Conservation (phyloP, 179 eudicot genomes). For the Beta corolliflora region DNA sequence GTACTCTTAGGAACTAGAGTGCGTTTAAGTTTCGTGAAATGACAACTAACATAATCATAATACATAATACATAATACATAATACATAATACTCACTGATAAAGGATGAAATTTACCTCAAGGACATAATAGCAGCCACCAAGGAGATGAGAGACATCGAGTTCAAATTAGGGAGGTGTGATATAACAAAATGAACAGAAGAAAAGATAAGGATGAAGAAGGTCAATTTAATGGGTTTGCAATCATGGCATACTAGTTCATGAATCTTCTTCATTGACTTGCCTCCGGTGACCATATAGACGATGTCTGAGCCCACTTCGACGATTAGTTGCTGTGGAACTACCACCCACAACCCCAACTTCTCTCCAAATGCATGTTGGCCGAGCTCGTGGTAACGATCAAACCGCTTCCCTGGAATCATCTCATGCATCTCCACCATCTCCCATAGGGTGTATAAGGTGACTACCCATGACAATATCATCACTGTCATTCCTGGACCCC, state of each 20-base stretch:
- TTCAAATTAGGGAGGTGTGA: conserved; percentile 47
- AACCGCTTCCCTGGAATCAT: conserved; percentile 47
- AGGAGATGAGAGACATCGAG: conserved; percentile 38
- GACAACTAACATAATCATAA: too few species aligned
- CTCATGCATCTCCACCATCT: conserved; percentile 57
- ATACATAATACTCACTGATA: too few species aligned
- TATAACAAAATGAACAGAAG: conserved; percentile 34
- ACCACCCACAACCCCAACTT: conserved; percentile 47
- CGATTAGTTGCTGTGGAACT: conserved; percentile 45
- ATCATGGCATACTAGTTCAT: conserved; percentile 13
- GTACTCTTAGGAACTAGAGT: too few species aligned
- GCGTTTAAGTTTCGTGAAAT: too few species aligned
- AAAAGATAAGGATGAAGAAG: conserved; percentile 41
- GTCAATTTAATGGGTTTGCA: conserved; percentile 34
- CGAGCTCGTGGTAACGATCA: conserved; percentile 48
- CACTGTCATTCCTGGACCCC: conserved; percentile 49
- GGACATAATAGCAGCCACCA: conserved; percentile 48
- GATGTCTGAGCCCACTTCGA: conserved; percentile 39
- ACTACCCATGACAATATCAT: conserved; percentile 42
- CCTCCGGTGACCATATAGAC: conserved; percentile 58
- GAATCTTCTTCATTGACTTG: conserved; percentile 41
- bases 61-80: too few species aligned
- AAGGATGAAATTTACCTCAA: conserved; percentile 26
- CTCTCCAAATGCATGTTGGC: conserved; percentile 49
- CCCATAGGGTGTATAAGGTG: conserved; percentile 49